Evolutionary conservation across 1,284 basidiomycete species (phyloP).

Genomic region (Grifola frondosa): DNA sequence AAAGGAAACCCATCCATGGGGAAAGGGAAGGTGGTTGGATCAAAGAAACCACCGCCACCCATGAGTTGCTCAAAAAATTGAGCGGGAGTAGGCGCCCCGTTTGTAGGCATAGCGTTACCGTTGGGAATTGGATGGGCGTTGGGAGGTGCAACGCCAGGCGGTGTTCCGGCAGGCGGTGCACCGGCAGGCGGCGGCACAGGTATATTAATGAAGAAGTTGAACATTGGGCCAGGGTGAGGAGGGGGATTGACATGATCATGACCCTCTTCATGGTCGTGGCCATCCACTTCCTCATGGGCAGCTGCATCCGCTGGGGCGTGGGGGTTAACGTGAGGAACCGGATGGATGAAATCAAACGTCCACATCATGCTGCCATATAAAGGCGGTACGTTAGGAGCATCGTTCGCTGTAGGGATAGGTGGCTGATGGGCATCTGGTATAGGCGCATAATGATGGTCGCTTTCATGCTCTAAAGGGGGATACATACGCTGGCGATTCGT

Average conservation of each 20-base stretch:
- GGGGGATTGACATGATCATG: too few relatives aligned
- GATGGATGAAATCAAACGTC: constrained; percentile 24
- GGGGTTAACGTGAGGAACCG: background rate
- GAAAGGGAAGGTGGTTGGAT: background rate
- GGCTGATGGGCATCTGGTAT: constrained; percentile 10
- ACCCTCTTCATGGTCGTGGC: constrained; percentile 1
- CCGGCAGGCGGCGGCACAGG: constrained; percentile 11
- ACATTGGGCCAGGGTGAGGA: constrained; percentile 7
- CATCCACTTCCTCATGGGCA: background rate
- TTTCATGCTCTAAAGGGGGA: constrained; percentile 16
- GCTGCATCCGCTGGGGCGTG: constrained; percentile 1
- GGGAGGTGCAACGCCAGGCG: constrained; percentile 3
- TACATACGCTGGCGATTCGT: constrained; percentile 30
- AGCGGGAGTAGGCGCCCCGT: too few relatives aligned
- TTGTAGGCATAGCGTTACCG: too few relatives aligned
- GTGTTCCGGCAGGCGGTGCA: constrained; percentile 4
- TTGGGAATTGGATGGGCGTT: constrained; percentile 1
- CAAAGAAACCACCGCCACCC: too few relatives aligned
- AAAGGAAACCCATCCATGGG: constrained; percentile 14
- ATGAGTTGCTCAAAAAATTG: too few relatives aligned
- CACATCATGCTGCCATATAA: constrained; percentile 15
- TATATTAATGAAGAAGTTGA: constrained; percentile 23
- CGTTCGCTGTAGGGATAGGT: constrained; percentile 5
- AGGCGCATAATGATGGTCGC: constrained; percentile 16
- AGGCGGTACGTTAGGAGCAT: constrained; percentile 9